phyloP scores from a whole-genome alignment of 768 basidiomycete species.

The Kwoniella shandongensis region DNA sequence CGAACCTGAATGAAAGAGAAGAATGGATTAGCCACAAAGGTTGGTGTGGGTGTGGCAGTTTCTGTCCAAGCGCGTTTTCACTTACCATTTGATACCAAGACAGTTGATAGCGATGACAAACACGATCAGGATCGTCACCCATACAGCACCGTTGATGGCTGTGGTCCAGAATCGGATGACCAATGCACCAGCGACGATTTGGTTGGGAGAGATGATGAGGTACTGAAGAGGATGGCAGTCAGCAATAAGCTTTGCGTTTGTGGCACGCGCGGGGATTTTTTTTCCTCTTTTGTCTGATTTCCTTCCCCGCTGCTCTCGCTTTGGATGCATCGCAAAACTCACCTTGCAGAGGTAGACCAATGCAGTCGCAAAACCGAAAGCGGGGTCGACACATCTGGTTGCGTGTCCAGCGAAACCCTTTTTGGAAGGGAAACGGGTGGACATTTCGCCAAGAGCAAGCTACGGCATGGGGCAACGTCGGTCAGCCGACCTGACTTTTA shows the following conservation, averaged over 20 bases:
- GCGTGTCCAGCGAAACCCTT: constrained; percentile 51
- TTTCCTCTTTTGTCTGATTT: too few relatives aligned
- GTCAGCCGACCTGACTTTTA: too few relatives aligned
- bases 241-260: too few relatives aligned
- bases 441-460: constrained; percentile 47
- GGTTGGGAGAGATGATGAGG: constrained; percentile 54
- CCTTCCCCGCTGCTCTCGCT: too few relatives aligned
- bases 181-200: constrained; percentile 43
- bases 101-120: constrained; percentile 32
- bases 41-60: too few relatives aligned
- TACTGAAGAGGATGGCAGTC: constrained; percentile 49
- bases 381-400: constrained; percentile 44
- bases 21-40: too few relatives aligned
- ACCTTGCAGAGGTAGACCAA: constrained; percentile 24
- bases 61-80: too few relatives aligned
- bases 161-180: constrained; percentile 30
- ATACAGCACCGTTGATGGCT: constrained; percentile 14
- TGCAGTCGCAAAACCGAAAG: constrained; percentile 36
- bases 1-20: constrained; percentile 6
- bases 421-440: constrained; percentile 43
- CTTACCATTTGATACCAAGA: constrained; percentile 30
- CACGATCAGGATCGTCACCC: constrained; percentile 27
- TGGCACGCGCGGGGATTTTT: too few relatives aligned
- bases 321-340: too few relatives aligned
- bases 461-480: neutral